A percentile compares a stretch with the other conserved stretches of the same genome.
These are phyloP conservation scores for Collariella sp. DNA, from an alignment of 495 filamentous ascomycete species.

Conservation along the genomic window DNA sequence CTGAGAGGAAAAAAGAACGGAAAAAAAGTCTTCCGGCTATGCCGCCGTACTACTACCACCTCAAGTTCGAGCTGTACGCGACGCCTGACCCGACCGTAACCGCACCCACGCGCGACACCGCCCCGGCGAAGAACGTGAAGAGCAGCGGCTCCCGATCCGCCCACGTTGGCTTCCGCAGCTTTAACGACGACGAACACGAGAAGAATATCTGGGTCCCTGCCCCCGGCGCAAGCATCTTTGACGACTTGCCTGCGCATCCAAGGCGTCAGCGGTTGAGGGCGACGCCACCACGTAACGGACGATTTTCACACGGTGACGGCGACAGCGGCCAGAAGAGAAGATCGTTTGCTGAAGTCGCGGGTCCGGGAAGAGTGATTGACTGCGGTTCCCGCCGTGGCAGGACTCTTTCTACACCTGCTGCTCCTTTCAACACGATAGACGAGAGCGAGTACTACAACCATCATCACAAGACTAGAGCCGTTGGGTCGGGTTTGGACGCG, in stretches of 20 bases:
- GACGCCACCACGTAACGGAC: neutral
- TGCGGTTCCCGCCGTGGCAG: slow-evolving; percentile 33
- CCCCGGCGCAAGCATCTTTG: slow-evolving; percentile 35
- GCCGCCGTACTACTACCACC: slow-evolving; percentile 88
- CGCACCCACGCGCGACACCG: neutral
- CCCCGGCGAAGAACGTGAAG: neutral
- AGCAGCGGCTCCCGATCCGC: too few species aligned
- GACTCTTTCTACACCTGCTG: too few species aligned
- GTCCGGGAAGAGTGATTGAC: slow-evolving; percentile 30
- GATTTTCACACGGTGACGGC: neutral
- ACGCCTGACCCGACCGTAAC: slow-evolving; percentile 32
- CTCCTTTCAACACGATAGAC: too few species aligned
- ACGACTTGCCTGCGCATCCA: slow-evolving; percentile 37
- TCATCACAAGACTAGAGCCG: too few species aligned
- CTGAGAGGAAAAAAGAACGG: too few species aligned
- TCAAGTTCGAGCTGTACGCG: slow-evolving; percentile 75
- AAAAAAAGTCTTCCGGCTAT: slow-evolving; percentile 21
- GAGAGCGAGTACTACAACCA: too few species aligned
- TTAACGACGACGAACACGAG: neutral
- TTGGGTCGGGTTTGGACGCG: too few species aligned
- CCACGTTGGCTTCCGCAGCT: too few species aligned
- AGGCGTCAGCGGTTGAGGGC: slow-evolving; percentile 8
- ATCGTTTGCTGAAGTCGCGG: neutral
- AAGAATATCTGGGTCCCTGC: slow-evolving; percentile 34
- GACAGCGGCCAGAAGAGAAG: neutral